phyloP scores from a whole-genome alignment of 441 rosid genomes.

The Metrosideros polymorpha region DNA sequence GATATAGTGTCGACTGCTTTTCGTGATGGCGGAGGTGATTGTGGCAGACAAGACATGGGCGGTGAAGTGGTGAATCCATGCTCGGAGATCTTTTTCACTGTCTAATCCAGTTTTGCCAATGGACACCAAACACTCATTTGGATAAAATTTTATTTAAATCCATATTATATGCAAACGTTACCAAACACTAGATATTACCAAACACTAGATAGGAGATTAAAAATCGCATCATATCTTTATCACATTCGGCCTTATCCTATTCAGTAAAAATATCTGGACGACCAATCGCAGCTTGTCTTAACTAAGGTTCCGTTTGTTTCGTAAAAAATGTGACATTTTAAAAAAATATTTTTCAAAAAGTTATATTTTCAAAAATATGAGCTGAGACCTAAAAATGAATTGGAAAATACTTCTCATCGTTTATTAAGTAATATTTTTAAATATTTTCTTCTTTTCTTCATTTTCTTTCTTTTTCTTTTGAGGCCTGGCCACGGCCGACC shows the following conservation, averaged over 20 bases:
- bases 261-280: background rate
- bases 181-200: too few relatives aligned
- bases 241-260: too few relatives aligned
- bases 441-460: too few relatives aligned
- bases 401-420: too few relatives aligned
- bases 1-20: accelerated
- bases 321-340: too few relatives aligned
- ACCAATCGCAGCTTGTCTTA: background rate
- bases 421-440: too few relatives aligned
- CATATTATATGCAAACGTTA: background rate
- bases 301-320: too few relatives aligned
- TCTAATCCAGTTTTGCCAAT: background rate
- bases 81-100: background rate
- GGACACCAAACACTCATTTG: background rate
- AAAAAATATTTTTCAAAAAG: too few relatives aligned
- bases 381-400: too few relatives aligned
- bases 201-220: background rate
- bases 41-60: background rate
- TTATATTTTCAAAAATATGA: too few relatives aligned
- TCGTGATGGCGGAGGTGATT: background rate
- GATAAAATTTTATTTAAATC: background rate
- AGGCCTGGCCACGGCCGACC: too few relatives aligned
- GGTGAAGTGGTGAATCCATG: background rate
- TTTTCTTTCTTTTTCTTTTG: too few relatives aligned
- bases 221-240: background rate